Percentiles rank a stretch among this genome's conserved stretches.
Evolutionary conservation across 2,329 filamentous ascomycete species (phyloP).

Genomic region (Cordyceps cateniannulata): DNA sequence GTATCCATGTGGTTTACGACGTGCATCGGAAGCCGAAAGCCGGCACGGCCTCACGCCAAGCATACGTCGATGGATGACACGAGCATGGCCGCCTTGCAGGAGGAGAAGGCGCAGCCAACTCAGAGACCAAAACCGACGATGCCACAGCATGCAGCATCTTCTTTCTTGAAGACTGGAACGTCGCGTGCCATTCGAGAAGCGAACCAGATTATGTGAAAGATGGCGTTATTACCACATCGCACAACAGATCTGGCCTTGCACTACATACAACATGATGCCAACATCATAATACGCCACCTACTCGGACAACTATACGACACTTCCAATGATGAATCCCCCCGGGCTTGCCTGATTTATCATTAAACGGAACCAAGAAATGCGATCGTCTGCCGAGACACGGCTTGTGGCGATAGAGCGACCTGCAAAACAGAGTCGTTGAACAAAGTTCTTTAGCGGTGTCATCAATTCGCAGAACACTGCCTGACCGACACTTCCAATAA

Average conservation of each 20-base stretch:
- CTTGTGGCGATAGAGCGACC: too few species aligned
- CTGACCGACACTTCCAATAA: neutral
- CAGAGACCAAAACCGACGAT: constrained; percentile 6
- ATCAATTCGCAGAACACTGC: neutral
- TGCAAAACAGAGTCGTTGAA: too few species aligned
- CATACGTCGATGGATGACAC: neutral
- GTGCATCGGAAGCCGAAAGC: constrained; percentile 9
- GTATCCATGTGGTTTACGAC: constrained; percentile 7
- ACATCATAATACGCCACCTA: neutral
- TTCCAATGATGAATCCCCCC: neutral
- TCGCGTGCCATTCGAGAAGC: constrained; percentile 31
- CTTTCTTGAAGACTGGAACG: constrained; percentile 37
- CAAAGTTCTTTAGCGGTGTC: neutral
- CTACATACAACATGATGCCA: neutral
- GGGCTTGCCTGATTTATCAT: neutral
- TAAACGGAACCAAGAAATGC: neutral
- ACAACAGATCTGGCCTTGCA: neutral
- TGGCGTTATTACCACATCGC: neutral
- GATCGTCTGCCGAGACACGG: too few species aligned
- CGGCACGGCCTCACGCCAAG: neutral
- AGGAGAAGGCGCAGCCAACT: neutral
- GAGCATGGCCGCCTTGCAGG: neutral
- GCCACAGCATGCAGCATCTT: constrained; percentile 35
- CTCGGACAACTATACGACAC: neutral
- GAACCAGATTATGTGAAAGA: constrained; percentile 27